phyloP scores from a whole-genome alignment of 331 rosid species.

The Cydonia oblonga region DNA sequence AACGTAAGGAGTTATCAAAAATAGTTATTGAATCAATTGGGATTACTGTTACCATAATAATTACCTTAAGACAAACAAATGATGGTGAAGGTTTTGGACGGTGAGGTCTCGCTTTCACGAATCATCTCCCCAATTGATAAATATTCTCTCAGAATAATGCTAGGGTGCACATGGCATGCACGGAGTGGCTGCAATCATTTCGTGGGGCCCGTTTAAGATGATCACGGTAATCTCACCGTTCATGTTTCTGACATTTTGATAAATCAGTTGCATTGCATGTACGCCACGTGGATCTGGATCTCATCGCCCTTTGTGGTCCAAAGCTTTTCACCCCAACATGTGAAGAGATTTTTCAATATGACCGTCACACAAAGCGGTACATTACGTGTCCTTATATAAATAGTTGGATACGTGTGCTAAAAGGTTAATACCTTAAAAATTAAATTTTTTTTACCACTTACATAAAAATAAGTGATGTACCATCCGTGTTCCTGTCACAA shows the following conservation, averaged over 20 bases:
- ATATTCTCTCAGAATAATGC: not conserved
- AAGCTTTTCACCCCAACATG: no score
- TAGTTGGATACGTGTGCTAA: no score
- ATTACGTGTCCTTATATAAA: no score
- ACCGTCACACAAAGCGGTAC: no score
- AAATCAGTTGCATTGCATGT: not conserved
- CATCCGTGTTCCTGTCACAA: no score
- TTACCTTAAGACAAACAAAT: not conserved
- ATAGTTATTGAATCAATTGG: not conserved
- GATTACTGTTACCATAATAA: not conserved
- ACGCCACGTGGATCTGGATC: conserved; percentile 10
- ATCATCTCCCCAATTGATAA: not conserved
- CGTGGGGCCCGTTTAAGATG: conserved; percentile 8
- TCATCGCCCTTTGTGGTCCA: not conserved
- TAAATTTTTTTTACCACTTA: no score
- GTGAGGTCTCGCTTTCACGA: conserved; percentile 9
- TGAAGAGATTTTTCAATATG: no score
- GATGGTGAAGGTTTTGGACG: not conserved
- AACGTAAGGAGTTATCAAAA: not conserved
- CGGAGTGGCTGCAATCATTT: conserved; percentile 21
- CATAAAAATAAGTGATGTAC: no score
- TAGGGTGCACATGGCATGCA: conserved; percentile 24
- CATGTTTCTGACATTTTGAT: not conserved
- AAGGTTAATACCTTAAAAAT: no score
- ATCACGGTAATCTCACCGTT: conserved; percentile 9